Evolutionary conservation across 2,329 filamentous ascomycete species (phyloP).

Genomic region (Penicillium sp.): DNA sequence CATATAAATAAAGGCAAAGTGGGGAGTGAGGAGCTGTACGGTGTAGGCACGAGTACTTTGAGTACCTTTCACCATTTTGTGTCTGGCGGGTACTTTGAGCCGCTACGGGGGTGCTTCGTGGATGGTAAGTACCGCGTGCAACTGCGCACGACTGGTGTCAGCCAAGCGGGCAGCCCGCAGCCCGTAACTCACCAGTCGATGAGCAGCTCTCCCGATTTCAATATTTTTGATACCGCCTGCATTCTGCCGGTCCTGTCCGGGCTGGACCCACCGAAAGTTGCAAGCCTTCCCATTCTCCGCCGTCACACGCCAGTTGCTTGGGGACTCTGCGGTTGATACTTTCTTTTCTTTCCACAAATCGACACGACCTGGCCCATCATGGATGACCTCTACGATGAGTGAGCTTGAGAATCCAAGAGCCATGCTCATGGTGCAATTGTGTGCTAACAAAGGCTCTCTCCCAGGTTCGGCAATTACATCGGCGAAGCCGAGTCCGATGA

Average conservation of each 20-base stretch:
- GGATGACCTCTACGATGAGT: slow-evolving; percentile 99
- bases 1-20: slow-evolving; percentile 8
- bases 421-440: slow-evolving; percentile 9
- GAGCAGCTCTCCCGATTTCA: too few relatives aligned
- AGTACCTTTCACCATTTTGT: background rate
- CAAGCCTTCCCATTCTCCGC: slow-evolving; percentile 14
- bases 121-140: too few relatives aligned
- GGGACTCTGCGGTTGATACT: slow-evolving; percentile 8
- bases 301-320: slow-evolving; percentile 18
- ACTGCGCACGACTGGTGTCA: too few relatives aligned
- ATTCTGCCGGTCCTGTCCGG: slow-evolving; percentile 7
- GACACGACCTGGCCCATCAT: slow-evolving; percentile 45
- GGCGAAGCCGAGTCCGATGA: slow-evolving; percentile 90
- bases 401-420: slow-evolving; percentile 15
- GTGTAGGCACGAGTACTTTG: slow-evolving; percentile 21
- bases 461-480: slow-evolving; percentile 95
- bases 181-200: too few relatives aligned
- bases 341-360: background rate
- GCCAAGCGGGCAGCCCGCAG: too few relatives aligned
- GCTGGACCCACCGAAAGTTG: slow-evolving; percentile 21
- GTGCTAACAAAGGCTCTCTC: slow-evolving; percentile 4
- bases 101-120: too few relatives aligned
- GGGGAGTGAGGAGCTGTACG: slow-evolving; percentile 23
- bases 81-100: too few relatives aligned
- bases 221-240: too few relatives aligned